A percentile compares a stretch with the other conserved stretches of the same genome.
Conservation (phyloP, 2,329 filamentous ascomycete genomes). For the Elsinoe australis region DNA sequence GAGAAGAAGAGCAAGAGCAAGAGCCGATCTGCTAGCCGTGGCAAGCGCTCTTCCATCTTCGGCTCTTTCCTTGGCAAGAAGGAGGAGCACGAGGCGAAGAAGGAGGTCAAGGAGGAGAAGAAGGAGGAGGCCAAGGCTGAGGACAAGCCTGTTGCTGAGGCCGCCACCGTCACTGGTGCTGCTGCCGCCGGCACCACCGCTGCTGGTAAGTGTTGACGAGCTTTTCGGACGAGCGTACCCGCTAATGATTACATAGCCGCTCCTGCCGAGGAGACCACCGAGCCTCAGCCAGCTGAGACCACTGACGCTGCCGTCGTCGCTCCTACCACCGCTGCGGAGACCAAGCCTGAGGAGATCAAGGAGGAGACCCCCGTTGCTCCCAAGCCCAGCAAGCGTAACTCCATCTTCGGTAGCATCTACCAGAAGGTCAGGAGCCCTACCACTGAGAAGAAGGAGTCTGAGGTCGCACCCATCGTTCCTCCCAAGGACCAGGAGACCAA, state of each 20-base stretch:
- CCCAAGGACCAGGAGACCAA: constrained; percentile 42
- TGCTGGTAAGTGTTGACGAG: constrained; percentile 25
- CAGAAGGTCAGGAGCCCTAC: constrained; percentile 49
- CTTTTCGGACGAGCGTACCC: constrained; percentile 23
- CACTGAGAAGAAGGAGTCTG: constrained; percentile 62
- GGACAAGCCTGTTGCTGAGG: constrained; percentile 29
- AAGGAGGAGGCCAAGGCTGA: constrained; percentile 38
- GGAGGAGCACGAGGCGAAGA: constrained; percentile 42
- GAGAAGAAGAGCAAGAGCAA: constrained; percentile 44
- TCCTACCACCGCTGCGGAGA: constrained; percentile 32
- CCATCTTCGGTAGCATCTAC: constrained; percentile 65
- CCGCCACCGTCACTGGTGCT: constrained; percentile 30
- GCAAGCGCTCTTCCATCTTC: constrained; percentile 54
- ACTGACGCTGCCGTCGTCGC: constrained; percentile 20
- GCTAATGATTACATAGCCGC: constrained; percentile 22
- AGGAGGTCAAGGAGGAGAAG: constrained; percentile 34
- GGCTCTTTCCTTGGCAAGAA: constrained; percentile 55
- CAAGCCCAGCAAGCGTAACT: constrained; percentile 74
- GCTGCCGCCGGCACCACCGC: constrained; percentile 34
- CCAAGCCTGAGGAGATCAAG: constrained; percentile 34
- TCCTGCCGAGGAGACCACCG: constrained; percentile 24
- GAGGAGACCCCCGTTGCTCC: constrained; percentile 42
- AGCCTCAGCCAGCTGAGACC: constrained; percentile 32
- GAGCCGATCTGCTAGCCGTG: constrained; percentile 53
- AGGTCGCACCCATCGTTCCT: constrained; percentile 46